Evolutionary conservation across 2,329 filamentous ascomycete genomes (phyloP).

Genomic region (Hypocrella siamensis): DNA sequence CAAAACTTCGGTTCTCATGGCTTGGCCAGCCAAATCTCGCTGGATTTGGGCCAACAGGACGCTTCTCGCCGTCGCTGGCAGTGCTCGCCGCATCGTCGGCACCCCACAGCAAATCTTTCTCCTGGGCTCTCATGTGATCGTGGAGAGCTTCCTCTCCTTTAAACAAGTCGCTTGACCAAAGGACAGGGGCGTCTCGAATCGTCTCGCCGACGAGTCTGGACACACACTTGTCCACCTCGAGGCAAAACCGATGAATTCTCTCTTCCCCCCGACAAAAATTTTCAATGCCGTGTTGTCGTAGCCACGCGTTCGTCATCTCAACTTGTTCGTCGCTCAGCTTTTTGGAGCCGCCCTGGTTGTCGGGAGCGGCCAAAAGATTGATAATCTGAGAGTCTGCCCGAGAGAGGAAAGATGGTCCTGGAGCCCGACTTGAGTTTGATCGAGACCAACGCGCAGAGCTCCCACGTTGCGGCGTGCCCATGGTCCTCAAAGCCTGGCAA

Average conservation of each 20-base stretch:
- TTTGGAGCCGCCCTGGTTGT: conserved; percentile 78
- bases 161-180: conserved; percentile 88
- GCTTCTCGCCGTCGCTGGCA: conserved; percentile 37
- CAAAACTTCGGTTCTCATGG: conserved; percentile 27
- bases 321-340: conserved; percentile 95
- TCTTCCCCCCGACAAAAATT: conserved; percentile 95
- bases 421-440: conserved; percentile 28
- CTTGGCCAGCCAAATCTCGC: conserved; percentile 35
- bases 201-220: conserved; percentile 74
- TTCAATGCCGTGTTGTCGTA: conserved; percentile 66
- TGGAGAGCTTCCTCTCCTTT: conserved; percentile 55
- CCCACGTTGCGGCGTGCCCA: conserved; percentile 54
- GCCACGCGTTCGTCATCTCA: conserved; percentile 69
- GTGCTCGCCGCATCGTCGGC: conserved; percentile 36
- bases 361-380: conserved; percentile 68
- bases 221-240: conserved; percentile 77
- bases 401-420: conserved; percentile 50
- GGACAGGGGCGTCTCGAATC: conserved; percentile 67
- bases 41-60: conserved; percentile 22
- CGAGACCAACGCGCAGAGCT: conserved; percentile 33
- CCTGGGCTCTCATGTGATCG: conserved; percentile 27
- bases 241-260: conserved; percentile 82
- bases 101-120: conserved; percentile 29
- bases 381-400: conserved; percentile 74
- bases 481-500: conserved; percentile 75